These are phyloP conservation scores for Leccinum fibrillosum DNA, from an alignment of 768 basidiomycete species.

Conservation along the genomic window DNA sequence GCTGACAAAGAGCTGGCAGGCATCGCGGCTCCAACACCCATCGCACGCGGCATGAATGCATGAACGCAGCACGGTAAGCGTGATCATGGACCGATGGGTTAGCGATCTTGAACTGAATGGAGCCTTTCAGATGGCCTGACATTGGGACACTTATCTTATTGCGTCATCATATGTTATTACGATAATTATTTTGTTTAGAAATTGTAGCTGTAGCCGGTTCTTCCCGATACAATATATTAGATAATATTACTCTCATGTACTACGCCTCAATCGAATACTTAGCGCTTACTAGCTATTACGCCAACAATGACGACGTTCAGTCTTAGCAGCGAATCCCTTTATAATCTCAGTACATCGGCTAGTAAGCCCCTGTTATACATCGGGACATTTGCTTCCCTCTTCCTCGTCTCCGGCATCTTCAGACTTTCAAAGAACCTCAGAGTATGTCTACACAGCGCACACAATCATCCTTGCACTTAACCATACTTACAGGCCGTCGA, in stretches of 20 bases:
- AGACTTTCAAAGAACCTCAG: slow-evolving; percentile 14
- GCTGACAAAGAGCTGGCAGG: slow-evolving; percentile 3
- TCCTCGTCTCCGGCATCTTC: slow-evolving; percentile 12
- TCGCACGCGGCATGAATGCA: background rate
- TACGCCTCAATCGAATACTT: no score
- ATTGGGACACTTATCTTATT: background rate
- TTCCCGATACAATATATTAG: background rate
- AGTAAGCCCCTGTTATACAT: background rate
- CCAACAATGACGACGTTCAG: background rate
- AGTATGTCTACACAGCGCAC: slow-evolving; percentile 6
- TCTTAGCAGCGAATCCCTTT: background rate
- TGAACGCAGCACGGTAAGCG: background rate
- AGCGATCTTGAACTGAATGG: background rate
- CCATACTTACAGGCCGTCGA: slow-evolving; percentile 11
- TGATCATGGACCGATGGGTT: background rate
- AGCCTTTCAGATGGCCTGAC: background rate
- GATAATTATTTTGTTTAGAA: background rate
- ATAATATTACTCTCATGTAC: background rate
- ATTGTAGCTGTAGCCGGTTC: background rate
- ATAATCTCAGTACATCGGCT: background rate
- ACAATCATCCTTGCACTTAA: background rate
- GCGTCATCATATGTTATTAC: background rate
- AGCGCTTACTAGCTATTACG: no score
- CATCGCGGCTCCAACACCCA: background rate
- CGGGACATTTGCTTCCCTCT: background rate